Evolutionary conservation across 495 filamentous ascomycete genomes (phyloP), one percentile per base, ranked within the genome.

Genomic region (Lineolata rhizophorae): DNA sequence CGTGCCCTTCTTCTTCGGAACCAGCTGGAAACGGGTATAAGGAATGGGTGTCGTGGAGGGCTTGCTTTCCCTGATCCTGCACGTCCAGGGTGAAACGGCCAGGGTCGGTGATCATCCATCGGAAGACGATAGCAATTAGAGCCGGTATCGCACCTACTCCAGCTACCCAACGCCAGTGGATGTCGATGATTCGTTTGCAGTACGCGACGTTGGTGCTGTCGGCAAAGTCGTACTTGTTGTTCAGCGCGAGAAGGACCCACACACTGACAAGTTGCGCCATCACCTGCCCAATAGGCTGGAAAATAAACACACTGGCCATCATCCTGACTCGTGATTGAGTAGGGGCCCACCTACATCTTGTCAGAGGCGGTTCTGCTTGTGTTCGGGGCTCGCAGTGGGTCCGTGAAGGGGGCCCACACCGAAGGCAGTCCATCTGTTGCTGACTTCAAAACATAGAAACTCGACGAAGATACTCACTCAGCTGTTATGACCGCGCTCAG

Each of bases 221-320:
- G 34, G 13, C 3, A 10, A 21, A 8, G 5, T 37, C 13, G n/a
- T 22, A n/a, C 22, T 6, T 25, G 6, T 6, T 25, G 22, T 25
- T 25, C 22, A 6, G 22, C 22, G 22, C n/a, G 22, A 25, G 6
- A n/a, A 6, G 6, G 22, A 25, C 22, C 10, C 5, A 30, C n/a
- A 44, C 18, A 4, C 53, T 52, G 13, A 57, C 44, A 4, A 41
- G 42, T 17, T 50, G 49, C 3, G 58, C 71, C 5, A 64, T 53
- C n/a, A 76, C 53, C 35, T 75, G 71, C 1, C 70, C 72, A 4
- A 75, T 39, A 0, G 70, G 62, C 30, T 78, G 72, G 62, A 67
- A 70, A 31, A 70, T 55, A 47, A 76, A 75, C 11, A 78, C 65
- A 3, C 61, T 61, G 5, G 65, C 67, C 47, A 78, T 55, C 71